Evolutionary conservation across 2,329 filamentous ascomycete genomes (phyloP), one percentile per base, ranked within the genome.

Genomic region (Paraconiothyrium sp.): DNA sequence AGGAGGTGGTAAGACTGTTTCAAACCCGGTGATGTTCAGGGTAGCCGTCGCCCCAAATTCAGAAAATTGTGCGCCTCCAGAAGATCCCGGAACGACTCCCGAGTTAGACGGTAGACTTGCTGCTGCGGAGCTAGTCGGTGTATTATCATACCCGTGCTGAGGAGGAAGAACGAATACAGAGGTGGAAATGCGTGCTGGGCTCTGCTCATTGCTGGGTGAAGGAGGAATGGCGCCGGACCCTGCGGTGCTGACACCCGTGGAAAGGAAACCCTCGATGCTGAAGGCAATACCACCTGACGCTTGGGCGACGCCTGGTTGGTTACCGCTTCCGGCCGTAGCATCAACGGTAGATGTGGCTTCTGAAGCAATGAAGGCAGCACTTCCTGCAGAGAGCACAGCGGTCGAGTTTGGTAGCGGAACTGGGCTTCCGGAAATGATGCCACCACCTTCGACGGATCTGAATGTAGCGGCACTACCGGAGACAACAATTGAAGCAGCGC

Each of bases 181-280:
- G 39, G 7, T 55, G 10, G 52, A 44, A 7, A 24, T 27, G n/a
- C 13, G 14, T 20, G n/a, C 78, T 77, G 58, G 66, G 46, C 7
- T 66, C 69, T 5, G 75, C 70, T 55, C 54, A 14, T 58, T 58
- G 11, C 24, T 58, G 2, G 50, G 55, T 3, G 43, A 43, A 37
- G 55, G 54, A 11, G 43, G 43, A 50, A 61, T 44, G 30, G 43
- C 22, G 20, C 49, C 54, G 27, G 32, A 37, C 24, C 49, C 47
- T 24, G 24, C 59, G 20, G 22, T 44, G 37, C 35, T 39, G 24
- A 11, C 30, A 8, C 20, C 37, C 16, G 46, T 52, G 14, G 24
- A 56, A 14, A 43, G 2, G 14, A 20, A 54, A 22, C 58, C 46
- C 37, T 44, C 58, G 3, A 30, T 57, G 14, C 49, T 60, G 22